A percentile compares a stretch with the other conserved stretches of the same genome.
Evolutionary conservation across 371 early-diverging fungal genomes (phyloP).

Genomic region (Batkoa obscura): DNA sequence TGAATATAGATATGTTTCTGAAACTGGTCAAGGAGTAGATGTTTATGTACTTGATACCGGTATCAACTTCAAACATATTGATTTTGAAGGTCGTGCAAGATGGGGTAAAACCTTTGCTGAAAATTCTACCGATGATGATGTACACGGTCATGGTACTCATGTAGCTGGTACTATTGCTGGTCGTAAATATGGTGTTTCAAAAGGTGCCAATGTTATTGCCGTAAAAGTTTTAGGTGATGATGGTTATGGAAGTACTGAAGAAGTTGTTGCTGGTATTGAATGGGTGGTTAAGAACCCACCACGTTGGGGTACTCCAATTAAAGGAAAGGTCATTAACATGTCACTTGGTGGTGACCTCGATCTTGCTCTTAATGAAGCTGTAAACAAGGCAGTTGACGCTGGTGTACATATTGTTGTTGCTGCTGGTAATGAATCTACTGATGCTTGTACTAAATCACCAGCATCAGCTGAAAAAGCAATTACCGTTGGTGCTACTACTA

Average conservation of each 20-base stretch:
- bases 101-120: slow-evolving; percentile 25
- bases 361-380: slow-evolving; percentile 19
- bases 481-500: slow-evolving; percentile 43
- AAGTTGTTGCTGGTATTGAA: slow-evolving; percentile 41
- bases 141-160: slow-evolving; percentile 30
- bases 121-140: slow-evolving; percentile 20
- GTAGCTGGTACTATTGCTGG: slow-evolving; percentile 39
- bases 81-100: slow-evolving; percentile 53
- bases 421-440: slow-evolving; percentile 34
- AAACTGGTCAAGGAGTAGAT: slow-evolving; percentile 32
- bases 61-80: slow-evolving; percentile 40
- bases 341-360: slow-evolving; percentile 33
- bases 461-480: slow-evolving; percentile 29
- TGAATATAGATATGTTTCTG: slow-evolving; percentile 16
- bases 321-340: slow-evolving; percentile 20
- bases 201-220: slow-evolving; percentile 21
- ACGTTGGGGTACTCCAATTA: background rate
- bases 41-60: slow-evolving; percentile 79
- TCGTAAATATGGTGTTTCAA: slow-evolving; percentile 20
- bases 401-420: slow-evolving; percentile 36
- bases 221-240: slow-evolving; percentile 34
- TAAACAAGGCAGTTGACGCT: slow-evolving; percentile 1
- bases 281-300: slow-evolving; percentile 11
- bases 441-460: slow-evolving; percentile 39
- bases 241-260: slow-evolving; percentile 33